Percentiles rank a stretch among this genome's conserved stretches.
Evolutionary conservation across 805 yeast species (phyloP).

Genomic region (Ogataea ramenticola): DNA sequence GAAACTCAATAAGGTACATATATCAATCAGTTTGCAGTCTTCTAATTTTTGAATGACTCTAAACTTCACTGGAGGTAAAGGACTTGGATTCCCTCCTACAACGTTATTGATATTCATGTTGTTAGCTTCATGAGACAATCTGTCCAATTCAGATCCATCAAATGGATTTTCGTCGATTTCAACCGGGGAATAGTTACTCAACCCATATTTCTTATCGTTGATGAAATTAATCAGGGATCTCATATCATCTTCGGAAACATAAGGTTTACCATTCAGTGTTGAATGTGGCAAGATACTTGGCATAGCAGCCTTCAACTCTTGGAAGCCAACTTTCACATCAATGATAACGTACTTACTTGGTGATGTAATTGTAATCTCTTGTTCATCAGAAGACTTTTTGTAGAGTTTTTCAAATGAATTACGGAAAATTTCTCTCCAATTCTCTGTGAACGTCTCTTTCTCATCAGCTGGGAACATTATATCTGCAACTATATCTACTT

Average conservation of each 20-base stretch:
- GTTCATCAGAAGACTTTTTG: not conserved
- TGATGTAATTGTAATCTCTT: constrained; percentile 1
- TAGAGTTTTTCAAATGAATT: not conserved
- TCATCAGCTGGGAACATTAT: constrained; percentile 57
- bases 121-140: not conserved
- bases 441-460: constrained; percentile 4
- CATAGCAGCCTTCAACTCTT: constrained; percentile 50
- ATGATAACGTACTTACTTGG: constrained; percentile 52
- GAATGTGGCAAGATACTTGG: constrained; percentile 43
- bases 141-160: constrained; percentile 19
- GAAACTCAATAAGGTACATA: constrained; percentile 17
- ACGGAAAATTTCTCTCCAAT: not conserved
- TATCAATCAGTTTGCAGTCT: constrained; percentile 32
- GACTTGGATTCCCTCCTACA: constrained; percentile 6
- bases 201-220: constrained; percentile 36
- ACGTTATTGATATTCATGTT: constrained; percentile 19
- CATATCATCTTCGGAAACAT: constrained; percentile 51
- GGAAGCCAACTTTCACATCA: constrained; percentile 58
- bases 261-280: constrained; percentile 46
- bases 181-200: constrained; percentile 7
- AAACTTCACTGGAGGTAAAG: constrained; percentile 29
- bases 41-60: constrained; percentile 40
- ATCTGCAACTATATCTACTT: constrained; percentile 64
- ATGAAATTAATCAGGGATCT: constrained; percentile 56
- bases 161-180: constrained; percentile 18